These are phyloP conservation scores for Colletotrichum camelliae DNA, from an alignment of 2,329 filamentous ascomycete species.

Conservation along the genomic window DNA sequence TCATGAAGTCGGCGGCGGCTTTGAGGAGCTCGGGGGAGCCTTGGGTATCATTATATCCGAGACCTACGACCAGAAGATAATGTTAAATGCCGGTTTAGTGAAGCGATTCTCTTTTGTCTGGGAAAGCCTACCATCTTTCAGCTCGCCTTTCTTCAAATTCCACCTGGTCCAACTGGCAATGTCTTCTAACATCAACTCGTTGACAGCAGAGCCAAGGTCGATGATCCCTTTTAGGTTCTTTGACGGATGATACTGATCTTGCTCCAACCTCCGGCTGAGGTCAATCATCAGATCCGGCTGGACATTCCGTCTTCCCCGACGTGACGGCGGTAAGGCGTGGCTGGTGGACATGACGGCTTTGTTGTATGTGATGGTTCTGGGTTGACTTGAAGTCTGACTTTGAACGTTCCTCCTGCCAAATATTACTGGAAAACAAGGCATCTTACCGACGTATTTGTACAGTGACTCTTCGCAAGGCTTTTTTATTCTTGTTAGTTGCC, in stretches of 20 bases:
- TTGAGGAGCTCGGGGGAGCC: background rate
- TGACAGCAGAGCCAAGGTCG: slow-evolving; percentile 1
- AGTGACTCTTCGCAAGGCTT: background rate
- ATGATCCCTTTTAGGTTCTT: slow-evolving; percentile 2
- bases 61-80: background rate
- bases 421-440: background rate
- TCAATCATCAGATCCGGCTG: background rate
- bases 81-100: background rate
- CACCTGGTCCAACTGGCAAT: background rate
- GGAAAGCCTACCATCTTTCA: background rate
- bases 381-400: background rate
- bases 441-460: background rate
- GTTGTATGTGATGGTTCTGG: background rate
- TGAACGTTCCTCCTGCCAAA: background rate
- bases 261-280: background rate
- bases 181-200: slow-evolving; percentile 9
- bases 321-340: background rate
- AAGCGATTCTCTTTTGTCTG: background rate
- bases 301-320: background rate
- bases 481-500: background rate
- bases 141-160: background rate
- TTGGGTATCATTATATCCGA: background rate
- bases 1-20: slow-evolving; percentile 1
- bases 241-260: background rate
- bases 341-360: background rate